Conservation (phyloP, 179 eudicot genomes). For the Heliamphora pulchella region DNA sequence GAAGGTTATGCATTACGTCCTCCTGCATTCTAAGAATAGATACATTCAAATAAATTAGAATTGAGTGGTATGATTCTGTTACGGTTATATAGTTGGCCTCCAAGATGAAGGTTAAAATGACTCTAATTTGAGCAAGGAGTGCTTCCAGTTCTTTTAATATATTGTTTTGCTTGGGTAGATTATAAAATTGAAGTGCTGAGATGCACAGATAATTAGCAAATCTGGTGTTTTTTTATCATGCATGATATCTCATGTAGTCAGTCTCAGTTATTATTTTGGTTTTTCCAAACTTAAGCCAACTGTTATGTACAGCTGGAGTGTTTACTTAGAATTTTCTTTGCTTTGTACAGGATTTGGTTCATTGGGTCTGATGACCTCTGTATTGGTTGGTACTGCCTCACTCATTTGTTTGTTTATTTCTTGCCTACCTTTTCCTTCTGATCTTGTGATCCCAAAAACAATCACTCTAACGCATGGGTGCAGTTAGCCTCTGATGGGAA, state of each 20-base stretch:
- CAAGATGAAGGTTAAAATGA: slow-evolving; percentile 6
- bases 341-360: slow-evolving; percentile 84
- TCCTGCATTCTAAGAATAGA: not conserved
- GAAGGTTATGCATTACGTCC: not conserved
- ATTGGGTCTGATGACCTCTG: slow-evolving; percentile 89
- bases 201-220: not conserved
- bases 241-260: not conserved
- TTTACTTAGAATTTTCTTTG: not conserved
- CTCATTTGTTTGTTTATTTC: not conserved
- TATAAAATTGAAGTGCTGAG: not conserved
- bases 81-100: not conserved
- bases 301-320: not conserved
- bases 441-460: slow-evolving; percentile 11
- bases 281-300: not conserved
- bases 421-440: slow-evolving; percentile 12
- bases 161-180: not conserved
- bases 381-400: slow-evolving; percentile 51
- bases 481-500: slow-evolving; percentile 95
- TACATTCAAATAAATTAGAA: not conserved
- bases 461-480: slow-evolving; percentile 15
- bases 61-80: slow-evolving; percentile 5
- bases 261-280: not conserved
- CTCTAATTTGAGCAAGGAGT: slow-evolving; percentile 7
- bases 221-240: not conserved
- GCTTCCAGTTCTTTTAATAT: not conserved